phyloP scores from a whole-genome alignment of 345 rosid species.

The Ailanthus altissimus region DNA sequence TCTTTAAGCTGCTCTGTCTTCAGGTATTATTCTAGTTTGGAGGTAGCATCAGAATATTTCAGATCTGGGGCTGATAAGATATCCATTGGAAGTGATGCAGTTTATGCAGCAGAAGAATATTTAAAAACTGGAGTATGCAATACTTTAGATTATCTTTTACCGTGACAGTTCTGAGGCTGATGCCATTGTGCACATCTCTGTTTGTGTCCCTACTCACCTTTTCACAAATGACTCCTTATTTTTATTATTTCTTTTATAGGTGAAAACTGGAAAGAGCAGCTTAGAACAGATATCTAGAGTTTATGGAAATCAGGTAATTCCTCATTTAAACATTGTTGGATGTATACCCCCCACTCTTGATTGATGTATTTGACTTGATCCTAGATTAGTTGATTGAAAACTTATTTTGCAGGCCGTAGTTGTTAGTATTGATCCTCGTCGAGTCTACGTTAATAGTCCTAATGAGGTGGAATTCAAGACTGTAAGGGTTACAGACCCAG shows the following conservation, averaged over 20 bases:
- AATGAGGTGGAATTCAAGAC: conserved; percentile 73
- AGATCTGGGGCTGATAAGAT: conserved; percentile 98
- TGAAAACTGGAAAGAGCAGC: conserved; percentile 84
- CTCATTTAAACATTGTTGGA: conserved; percentile 15
- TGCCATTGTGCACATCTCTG: conserved; percentile 4
- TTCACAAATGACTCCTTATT: too few species aligned
- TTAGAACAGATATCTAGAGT: conserved; percentile 92
- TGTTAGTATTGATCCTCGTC: conserved; percentile 94
- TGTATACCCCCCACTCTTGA: not conserved
- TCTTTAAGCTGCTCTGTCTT: conserved; percentile 12
- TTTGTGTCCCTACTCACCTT: conserved; percentile 13
- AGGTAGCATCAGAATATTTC: conserved; percentile 96
- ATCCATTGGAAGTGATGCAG: conserved; percentile 97
- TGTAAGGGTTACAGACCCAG: conserved; percentile 61
- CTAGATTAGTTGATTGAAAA: not conserved
- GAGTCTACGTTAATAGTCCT: conserved; percentile 73
- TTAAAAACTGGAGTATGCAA: conserved; percentile 72
- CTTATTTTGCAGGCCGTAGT: conserved; percentile 82
- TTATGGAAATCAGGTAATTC: conserved; percentile 90
- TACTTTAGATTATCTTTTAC: conserved; percentile 7
- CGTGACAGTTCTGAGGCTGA: not conserved
- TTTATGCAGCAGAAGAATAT: conserved; percentile 88
- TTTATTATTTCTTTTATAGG: conserved; percentile 50
- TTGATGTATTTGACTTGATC: not conserved
- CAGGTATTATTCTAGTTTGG: conserved; percentile 96